Evolutionary conservation across 2,329 filamentous ascomycete species (phyloP), one percentile per base, ranked within the genome.

Genomic region (Xylogone sp.): DNA sequence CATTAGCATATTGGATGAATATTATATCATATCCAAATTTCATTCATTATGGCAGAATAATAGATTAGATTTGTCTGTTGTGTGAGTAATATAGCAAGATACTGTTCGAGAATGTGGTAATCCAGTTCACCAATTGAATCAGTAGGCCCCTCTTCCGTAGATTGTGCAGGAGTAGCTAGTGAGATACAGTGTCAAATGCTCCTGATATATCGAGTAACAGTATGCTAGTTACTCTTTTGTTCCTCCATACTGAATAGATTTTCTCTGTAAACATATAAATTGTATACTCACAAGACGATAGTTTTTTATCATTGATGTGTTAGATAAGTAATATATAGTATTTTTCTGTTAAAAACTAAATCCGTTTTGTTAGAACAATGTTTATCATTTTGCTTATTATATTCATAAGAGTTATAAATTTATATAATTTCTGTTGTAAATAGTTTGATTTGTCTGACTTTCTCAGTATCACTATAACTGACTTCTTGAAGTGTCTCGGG

Each of bases 141-240:
- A 60, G 48, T 53, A 53, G 56, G 44, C 49, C 45, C 42, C 51
- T 24, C 52, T 57, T 58, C 3, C 51, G 49, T 9, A 64, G 52
- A 21, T 62, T 61, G 31, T 65, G 54, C 8, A 65, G 55, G n/a
- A 65, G 56, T 22, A 56, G 56, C 48, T 5, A n/a, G 50, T 63
- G 53, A n/a, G 52, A 62, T 2, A 66, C 57, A 45, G 60, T 61
- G 43, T 64, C 54, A 50, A 67, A 69, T n/a, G 62, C 66, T 18
- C 62, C 57, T 2, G 59, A 62, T 20, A 68, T 53, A 54, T 69
- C 59, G 1, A 69, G 59, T 3, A 62, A 46, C 2, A 67, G 60
- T n/a, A 69, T 53, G 20, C 59, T 65, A n/a, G 56, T 62, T 3
- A 68, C 59, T 27, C 60, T 29, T 16, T 27, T 21, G 6, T 42